Evolutionary conservation across 2,329 filamentous ascomycete genomes (phyloP).

Genomic region (Pyricularia sp.): DNA sequence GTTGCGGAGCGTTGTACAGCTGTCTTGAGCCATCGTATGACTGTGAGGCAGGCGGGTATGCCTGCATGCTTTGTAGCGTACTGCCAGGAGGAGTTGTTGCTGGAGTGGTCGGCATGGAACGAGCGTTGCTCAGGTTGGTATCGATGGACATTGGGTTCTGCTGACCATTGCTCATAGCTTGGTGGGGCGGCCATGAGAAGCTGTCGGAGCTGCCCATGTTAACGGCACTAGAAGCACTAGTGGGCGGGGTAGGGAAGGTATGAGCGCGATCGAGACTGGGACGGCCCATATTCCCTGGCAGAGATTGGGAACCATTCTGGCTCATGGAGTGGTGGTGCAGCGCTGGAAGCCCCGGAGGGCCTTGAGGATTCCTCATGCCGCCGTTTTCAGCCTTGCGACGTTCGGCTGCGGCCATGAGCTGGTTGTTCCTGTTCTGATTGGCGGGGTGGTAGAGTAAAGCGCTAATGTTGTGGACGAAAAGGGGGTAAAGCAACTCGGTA

Average conservation of each 20-base stretch:
- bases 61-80: slow-evolving; percentile 66
- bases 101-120: slow-evolving; percentile 84
- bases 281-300: slow-evolving; percentile 63
- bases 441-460: slow-evolving; percentile 88
- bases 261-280: slow-evolving; percentile 77
- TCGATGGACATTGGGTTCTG: slow-evolving; percentile 73
- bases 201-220: slow-evolving; percentile 65
- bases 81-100: slow-evolving; percentile 77
- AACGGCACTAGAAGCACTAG: slow-evolving; percentile 82
- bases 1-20: slow-evolving; percentile 65
- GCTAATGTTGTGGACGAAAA: slow-evolving; percentile 97
- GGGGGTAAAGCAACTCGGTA: slow-evolving; percentile 84
- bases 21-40: slow-evolving; percentile 68
- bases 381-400: slow-evolving; percentile 64
- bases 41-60: slow-evolving; percentile 61
- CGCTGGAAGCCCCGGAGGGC: slow-evolving; percentile 49
- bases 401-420: slow-evolving; percentile 79
- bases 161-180: slow-evolving; percentile 53
- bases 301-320: slow-evolving; percentile 31
- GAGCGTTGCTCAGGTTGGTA: slow-evolving; percentile 65
- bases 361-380: slow-evolving; percentile 52
- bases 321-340: slow-evolving; percentile 54
- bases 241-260: slow-evolving; percentile 89
- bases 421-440: slow-evolving; percentile 72
- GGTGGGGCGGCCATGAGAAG: slow-evolving; percentile 70